Evolutionary conservation across 2,329 filamentous ascomycete genomes (phyloP).

Genomic region (Fusarium praegraminearum): DNA sequence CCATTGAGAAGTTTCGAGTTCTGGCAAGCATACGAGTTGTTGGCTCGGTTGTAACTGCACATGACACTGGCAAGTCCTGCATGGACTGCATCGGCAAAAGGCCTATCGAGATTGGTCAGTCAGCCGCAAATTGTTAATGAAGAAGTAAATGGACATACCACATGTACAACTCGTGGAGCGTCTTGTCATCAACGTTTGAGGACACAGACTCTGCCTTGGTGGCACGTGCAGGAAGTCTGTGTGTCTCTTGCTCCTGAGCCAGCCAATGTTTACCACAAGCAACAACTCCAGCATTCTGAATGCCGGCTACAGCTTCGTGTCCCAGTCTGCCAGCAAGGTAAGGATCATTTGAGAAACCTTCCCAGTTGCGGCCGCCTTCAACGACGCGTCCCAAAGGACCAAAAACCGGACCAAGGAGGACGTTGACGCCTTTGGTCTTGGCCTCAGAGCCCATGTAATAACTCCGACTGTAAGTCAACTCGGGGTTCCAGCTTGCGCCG

Average conservation of each 20-base stretch:
- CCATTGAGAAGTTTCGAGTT: conserved; percentile 25
- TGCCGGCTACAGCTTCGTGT: conserved; percentile 6
- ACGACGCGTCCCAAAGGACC: conserved; percentile 11
- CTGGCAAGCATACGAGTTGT: conserved; percentile 63
- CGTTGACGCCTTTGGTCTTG: conserved; percentile 11
- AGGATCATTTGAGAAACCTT: conserved; percentile 19
- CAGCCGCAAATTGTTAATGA: neutral
- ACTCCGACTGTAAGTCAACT: conserved; percentile 17
- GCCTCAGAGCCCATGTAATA: conserved; percentile 21
- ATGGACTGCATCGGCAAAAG: conserved; percentile 78
- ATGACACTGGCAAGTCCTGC: conserved; percentile 83
- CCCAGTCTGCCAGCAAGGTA: conserved; percentile 12
- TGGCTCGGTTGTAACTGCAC: conserved; percentile 80
- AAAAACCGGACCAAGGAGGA: conserved; percentile 9
- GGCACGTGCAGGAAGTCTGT: neutral
- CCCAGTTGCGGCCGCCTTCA: conserved; percentile 13
- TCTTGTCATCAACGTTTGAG: conserved; percentile 28
- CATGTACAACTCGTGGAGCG: conserved; percentile 73
- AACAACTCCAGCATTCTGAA: conserved; percentile 19
- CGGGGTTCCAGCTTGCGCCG: conserved; percentile 22
- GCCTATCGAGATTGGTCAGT: conserved; percentile 47
- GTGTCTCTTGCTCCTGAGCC: conserved; percentile 18
- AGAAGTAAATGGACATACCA: conserved; percentile 59
- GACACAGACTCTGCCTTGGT: neutral
- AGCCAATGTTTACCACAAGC: conserved; percentile 21